Evolutionary conservation across 495 filamentous ascomycete species (phyloP).

Genomic region (Penicillium soppii): DNA sequence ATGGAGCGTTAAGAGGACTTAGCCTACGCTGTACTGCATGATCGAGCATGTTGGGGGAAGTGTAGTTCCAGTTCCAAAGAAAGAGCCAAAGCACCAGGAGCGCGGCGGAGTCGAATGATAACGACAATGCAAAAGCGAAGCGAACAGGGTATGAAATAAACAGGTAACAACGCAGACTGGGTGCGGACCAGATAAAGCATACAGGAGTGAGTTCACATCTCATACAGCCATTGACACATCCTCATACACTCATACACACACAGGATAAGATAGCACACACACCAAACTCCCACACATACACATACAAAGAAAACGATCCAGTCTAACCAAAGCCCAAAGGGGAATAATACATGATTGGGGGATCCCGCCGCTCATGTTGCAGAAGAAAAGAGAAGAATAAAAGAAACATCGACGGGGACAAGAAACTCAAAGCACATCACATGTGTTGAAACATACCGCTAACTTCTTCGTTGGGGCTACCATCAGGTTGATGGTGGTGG

Average conservation of each 20-base stretch:
- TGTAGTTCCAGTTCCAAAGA: slow-evolving; percentile 13
- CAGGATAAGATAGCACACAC: background rate
- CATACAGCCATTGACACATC: slow-evolving; percentile 11
- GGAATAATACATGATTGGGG: slow-evolving; percentile 22
- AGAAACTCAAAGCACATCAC: slow-evolving; percentile 35
- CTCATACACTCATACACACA: slow-evolving; percentile 1
- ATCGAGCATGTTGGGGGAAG: slow-evolving; percentile 14
- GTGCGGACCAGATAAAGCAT: slow-evolving; percentile 20
- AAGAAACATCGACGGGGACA: slow-evolving; percentile 19
- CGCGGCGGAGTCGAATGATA: slow-evolving; percentile 25
- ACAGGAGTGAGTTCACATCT: slow-evolving; percentile 20
- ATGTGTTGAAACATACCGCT: slow-evolving; percentile 91
- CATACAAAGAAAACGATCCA: slow-evolving; percentile 12
- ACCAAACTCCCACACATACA: slow-evolving; percentile 19
- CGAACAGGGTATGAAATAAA: slow-evolving; percentile 31
- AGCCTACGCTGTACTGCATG: slow-evolving; percentile 42
- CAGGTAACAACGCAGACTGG: slow-evolving; percentile 12
- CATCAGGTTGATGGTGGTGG: slow-evolving; percentile 77
- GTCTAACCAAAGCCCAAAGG: slow-evolving; percentile 14
- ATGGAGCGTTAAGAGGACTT: slow-evolving; percentile 34
- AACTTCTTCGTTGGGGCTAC: slow-evolving; percentile 79
- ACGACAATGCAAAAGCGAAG: slow-evolving; percentile 22
- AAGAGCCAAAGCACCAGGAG: slow-evolving; percentile 15
- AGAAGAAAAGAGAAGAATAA: slow-evolving; percentile 10
- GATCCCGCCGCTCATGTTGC: slow-evolving; percentile 16